Percentiles rank a stretch among this genome's conserved stretches.
Conservation (phyloP, 106 monocot genomes). For the Dendrobium nobile region DNA sequence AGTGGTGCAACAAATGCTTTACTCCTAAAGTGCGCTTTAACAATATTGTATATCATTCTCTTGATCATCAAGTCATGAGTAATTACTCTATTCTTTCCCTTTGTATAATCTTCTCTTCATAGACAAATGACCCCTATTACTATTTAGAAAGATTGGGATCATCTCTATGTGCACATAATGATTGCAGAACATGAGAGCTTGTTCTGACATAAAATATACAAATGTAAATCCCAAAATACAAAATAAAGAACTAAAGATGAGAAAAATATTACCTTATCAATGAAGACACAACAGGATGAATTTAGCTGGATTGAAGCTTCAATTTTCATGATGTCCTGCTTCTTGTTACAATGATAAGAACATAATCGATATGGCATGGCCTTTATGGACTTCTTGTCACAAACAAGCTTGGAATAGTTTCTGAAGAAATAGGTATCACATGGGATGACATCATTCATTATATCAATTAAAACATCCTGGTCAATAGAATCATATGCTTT, state of each 20-base stretch:
- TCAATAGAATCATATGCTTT: constrained; percentile 92
- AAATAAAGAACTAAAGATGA: background rate
- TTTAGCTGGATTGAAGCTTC: constrained; percentile 25
- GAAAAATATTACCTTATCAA: constrained; percentile 58
- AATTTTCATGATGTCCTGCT: constrained; percentile 5
- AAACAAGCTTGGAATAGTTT: constrained; percentile 39
- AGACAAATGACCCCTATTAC: background rate
- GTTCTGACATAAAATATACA: background rate
- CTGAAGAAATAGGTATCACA: constrained; percentile 43
- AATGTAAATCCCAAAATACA: background rate
- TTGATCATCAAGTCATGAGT: too few relatives aligned
- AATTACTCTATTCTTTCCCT: too few relatives aligned
- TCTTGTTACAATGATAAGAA: constrained; percentile 15
- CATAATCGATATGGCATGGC: constrained; percentile 21
- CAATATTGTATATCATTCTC: too few relatives aligned
- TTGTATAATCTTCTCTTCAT: too few relatives aligned
- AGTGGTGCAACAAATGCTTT: too few relatives aligned
- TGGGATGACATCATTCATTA: constrained; percentile 49
- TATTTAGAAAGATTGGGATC: background rate
- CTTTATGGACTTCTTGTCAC: constrained; percentile 26
- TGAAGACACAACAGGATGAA: constrained; percentile 33
- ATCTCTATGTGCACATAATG: background rate
- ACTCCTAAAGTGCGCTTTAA: too few relatives aligned
- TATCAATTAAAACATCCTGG: constrained; percentile 51
- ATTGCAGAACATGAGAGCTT: background rate